Evolutionary conservation across 768 basidiomycete genomes (phyloP).

Genomic region (Leccinum sublutescens): DNA sequence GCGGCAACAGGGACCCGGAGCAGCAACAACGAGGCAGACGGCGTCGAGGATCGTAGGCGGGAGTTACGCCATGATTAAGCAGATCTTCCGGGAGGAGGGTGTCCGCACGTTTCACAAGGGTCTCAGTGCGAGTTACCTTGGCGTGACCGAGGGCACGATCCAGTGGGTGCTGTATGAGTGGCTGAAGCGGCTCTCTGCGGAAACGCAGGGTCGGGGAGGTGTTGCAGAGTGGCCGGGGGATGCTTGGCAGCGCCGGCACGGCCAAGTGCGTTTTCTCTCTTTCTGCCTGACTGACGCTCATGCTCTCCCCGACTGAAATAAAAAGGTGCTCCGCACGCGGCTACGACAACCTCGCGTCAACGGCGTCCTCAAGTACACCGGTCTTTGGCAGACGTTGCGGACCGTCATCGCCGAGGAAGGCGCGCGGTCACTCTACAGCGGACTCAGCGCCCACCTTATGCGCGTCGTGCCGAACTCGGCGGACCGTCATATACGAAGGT

Average conservation of each 20-base stretch:
- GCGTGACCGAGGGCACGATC: slow-evolving; percentile 93
- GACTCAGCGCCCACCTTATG: slow-evolving; percentile 92
- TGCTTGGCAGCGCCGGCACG: slow-evolving; percentile 87
- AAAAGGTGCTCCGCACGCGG: slow-evolving; percentile 86
- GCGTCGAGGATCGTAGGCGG: slow-evolving; percentile 42
- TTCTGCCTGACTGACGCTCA: not conserved
- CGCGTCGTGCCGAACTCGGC: slow-evolving; percentile 96
- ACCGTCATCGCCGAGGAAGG: slow-evolving; percentile 92
- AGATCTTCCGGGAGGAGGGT: slow-evolving; percentile 81
- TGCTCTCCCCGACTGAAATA: not conserved
- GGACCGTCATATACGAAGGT: slow-evolving; percentile 82
- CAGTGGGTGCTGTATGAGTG: slow-evolving; percentile 98
- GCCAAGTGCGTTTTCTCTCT: slow-evolving; percentile 65
- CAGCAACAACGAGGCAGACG: slow-evolving; percentile 2
- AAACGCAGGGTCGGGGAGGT: slow-evolving; percentile 55
- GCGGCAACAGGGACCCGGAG: slow-evolving; percentile 12
- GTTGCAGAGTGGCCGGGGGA: slow-evolving; percentile 67
- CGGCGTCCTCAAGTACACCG: slow-evolving; percentile 80
- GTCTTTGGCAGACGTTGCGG: slow-evolving; percentile 78
- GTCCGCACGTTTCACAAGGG: slow-evolving; percentile 92
- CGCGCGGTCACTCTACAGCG: slow-evolving; percentile 80
- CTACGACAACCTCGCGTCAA: slow-evolving; percentile 84
- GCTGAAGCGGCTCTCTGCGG: slow-evolving; percentile 67
- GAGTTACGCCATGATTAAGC: slow-evolving; percentile 59
- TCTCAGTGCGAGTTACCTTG: slow-evolving; percentile 89